A percentile compares a stretch with the other conserved stretches of the same genome.
These are phyloP conservation scores for Stagonosporopsis chrysanthemi DNA, from an alignment of 2,329 filamentous ascomycete species.

Conservation along the genomic window DNA sequence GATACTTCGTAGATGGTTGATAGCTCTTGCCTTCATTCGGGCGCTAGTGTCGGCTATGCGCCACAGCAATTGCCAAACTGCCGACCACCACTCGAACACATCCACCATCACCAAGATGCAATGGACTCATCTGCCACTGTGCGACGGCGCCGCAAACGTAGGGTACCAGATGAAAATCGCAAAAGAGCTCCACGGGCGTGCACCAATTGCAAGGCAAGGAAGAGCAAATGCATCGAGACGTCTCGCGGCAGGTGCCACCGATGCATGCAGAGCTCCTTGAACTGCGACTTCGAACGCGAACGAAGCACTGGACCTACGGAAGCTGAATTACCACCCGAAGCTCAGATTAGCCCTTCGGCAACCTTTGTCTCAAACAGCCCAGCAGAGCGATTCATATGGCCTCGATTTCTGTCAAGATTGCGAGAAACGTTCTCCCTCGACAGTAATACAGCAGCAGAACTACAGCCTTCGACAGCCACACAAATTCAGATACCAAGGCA, in stretches of 20 bases:
- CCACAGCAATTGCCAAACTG: background rate
- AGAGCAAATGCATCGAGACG: slow-evolving; percentile 14
- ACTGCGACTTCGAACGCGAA: slow-evolving; percentile 4
- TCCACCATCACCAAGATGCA: background rate
- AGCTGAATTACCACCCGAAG: background rate
- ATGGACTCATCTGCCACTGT: slow-evolving; percentile 4
- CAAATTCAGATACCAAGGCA: background rate
- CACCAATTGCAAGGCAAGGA: slow-evolving; percentile 7
- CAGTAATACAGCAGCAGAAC: background rate
- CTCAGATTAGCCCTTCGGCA: slow-evolving; percentile 7
- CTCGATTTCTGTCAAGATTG: slow-evolving; percentile 3
- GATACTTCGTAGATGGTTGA: background rate
- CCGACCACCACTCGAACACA: background rate
- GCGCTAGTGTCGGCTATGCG: slow-evolving; percentile 8
- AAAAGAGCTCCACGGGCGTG: slow-evolving; percentile 7
- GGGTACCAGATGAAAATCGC: slow-evolving; percentile 1
- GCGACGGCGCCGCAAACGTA: slow-evolving; percentile 7
- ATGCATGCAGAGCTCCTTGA: slow-evolving; percentile 2
- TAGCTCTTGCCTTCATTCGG: background rate
- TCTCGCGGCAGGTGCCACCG: slow-evolving; percentile 3
- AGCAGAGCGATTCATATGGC: slow-evolving; percentile 14
- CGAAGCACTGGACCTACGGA: background rate
- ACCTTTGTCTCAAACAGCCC: slow-evolving; percentile 4
- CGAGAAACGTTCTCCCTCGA: slow-evolving; percentile 7
- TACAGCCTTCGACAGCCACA: background rate